Base-by-base conservation (phyloP, 2,329 filamentous ascomycete genomes). In the Decorospora gaudefroyi region DNA sequence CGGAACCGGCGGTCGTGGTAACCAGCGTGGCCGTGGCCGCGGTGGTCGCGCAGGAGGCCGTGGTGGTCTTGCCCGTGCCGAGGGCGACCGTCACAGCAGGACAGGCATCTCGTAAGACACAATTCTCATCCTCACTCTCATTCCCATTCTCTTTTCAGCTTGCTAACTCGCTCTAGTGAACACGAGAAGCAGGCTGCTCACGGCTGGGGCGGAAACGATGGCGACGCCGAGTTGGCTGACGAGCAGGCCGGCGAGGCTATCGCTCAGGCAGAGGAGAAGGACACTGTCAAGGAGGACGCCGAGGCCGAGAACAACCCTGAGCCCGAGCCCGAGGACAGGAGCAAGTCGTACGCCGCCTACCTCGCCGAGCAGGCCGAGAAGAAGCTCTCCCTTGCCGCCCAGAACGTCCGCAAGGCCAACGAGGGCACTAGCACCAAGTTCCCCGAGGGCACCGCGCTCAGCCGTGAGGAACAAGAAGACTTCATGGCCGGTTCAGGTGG, bases 391-490 rank as follows among this genome's bases (percentile, higher is more conserved):
- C 82, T 92, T 48, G 80, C 78, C 62, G 74, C 79, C 55, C 82
- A 81, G 61, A 82, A 88, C 67, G 80, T 90, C 69, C 92, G 93
- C 77, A 85, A 90, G 79, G 78, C 92, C 74, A 96, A 97, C 80
- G 91, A 96, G 79, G 91, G 91, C 68, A 82, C 79, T 78, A 89
- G 90, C 80, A 92, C 93, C 83, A 93, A 96, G 82, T 96, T 91
- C 88, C 88, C 87, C 66, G 79, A 81, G 65, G 90, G 90, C 71
- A 95, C 91, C 79, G 75, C 78, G 53, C 62, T 83, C 63, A 65
- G 71, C 64, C 78, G 77, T 57, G 70, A 70, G 47, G 80, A 82
- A 41, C 84, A 90, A 64, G 84, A 87, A 62, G 69, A 71, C 57
- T 96, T 88, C 82, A 86, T 96, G 69, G 76, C 86, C 65, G 84